These are phyloP conservation scores for Mycena leptocephala DNA, from an alignment of 768 basidiomycete species.

Conservation along the genomic window DNA sequence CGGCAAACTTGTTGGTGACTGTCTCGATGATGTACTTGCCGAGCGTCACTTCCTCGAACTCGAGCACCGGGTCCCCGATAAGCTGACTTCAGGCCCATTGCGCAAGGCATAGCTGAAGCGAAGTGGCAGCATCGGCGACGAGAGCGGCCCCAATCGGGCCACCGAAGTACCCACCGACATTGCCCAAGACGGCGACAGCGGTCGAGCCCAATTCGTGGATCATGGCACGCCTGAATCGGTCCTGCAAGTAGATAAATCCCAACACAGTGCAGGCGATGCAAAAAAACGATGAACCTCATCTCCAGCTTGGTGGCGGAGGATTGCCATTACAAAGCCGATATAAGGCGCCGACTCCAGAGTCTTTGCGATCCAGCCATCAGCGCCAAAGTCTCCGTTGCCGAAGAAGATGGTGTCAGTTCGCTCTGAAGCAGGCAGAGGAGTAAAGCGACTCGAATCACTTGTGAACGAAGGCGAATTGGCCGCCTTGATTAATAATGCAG, in stretches of 20 bases:
- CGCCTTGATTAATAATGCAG: not conserved
- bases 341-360: not conserved
- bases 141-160: not conserved
- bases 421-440: not conserved
- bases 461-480: not conserved
- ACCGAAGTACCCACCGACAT: not conserved
- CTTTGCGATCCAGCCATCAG: not conserved
- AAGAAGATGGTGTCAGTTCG: not conserved
- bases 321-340: not conserved
- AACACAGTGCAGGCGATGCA: too few species aligned
- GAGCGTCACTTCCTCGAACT: not conserved
- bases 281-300: not conserved
- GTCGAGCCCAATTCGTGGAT: not conserved
- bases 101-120: not conserved
- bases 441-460: not conserved
- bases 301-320: not conserved
- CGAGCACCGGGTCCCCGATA: not conserved
- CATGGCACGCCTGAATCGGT: slow-evolving; percentile 12
- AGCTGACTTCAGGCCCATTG: slow-evolving; percentile 1
- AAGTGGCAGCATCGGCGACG: not conserved
- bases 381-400: not conserved
- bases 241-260: not conserved
- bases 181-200: not conserved
- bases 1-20: not conserved
- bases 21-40: slow-evolving; percentile 7